A percentile compares a stretch with the other conserved stretches of the same genome.
phyloP scores from a whole-genome alignment of 768 basidiomycete species.

The Mrakia gelida region DNA sequence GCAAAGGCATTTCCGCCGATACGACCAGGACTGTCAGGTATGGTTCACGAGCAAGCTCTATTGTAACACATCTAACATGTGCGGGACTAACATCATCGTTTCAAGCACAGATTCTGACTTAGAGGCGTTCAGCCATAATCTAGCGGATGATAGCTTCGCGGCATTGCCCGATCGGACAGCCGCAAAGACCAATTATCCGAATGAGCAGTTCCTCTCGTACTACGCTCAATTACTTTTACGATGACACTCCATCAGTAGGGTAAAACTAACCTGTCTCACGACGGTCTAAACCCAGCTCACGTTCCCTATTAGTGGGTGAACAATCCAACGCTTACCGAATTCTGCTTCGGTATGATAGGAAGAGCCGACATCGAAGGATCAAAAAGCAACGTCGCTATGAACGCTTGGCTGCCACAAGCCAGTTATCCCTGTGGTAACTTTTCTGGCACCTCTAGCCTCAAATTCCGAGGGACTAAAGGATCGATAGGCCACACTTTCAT shows the following conservation, averaged over 20 bases:
- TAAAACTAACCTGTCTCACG: constrained; percentile 83
- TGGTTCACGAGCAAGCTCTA: constrained; percentile 69
- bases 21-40: constrained; percentile 55
- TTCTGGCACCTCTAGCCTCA: constrained; percentile 76
- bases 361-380: constrained; percentile 77
- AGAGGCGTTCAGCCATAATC: constrained; percentile 82
- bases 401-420: constrained; percentile 77
- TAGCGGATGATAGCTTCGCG: constrained; percentile 75
- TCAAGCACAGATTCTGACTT: constrained; percentile 76
- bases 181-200: constrained; percentile 78
- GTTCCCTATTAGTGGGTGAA: constrained; percentile 76
- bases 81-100: constrained; percentile 66
- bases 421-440: constrained; percentile 75
- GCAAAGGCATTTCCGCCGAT: constrained; percentile 55
- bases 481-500: constrained; percentile 79
- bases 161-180: constrained; percentile 73
- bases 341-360: constrained; percentile 77
- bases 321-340: constrained; percentile 75
- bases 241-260: constrained; percentile 73
- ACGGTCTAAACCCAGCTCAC: constrained; percentile 78
- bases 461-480: constrained; percentile 75
- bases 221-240: constrained; percentile 73
- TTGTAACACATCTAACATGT: constrained; percentile 61
- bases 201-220: constrained; percentile 79
- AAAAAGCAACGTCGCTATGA: constrained; percentile 80